Evolutionary conservation across 2,329 filamentous ascomycete species (phyloP), one percentile per base, ranked within the genome.

Genomic region (Cladophialophora exuberans): DNA sequence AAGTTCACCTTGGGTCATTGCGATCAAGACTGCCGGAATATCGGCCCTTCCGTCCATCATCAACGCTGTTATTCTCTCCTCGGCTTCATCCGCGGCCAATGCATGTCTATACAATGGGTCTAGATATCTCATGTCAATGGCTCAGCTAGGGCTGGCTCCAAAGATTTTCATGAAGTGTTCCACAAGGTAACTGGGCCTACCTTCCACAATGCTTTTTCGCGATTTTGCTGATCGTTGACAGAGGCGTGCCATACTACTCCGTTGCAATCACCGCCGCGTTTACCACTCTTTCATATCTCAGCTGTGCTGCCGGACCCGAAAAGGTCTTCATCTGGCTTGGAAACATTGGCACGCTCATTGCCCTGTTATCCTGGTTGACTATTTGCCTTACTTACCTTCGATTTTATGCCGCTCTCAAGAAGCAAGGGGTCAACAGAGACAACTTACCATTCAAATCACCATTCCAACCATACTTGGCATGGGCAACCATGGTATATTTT

Each of bases 321-420:
- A 64, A 65, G 9, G 71, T 79, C 42, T 79, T 79, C 62, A 64
- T 71, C 45, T 79, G 77, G 76, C 68, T 79, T 49, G 69, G 77
- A 42, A 76, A 78, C 43, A 65, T 80, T 6, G 74, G 75, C 33
- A 75, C 76, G 2, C 72, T 78, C 17, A 72, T 73, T 28, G 75
- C 74, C 45, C 69, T 79, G 55, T 74, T 81, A 57, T 78, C 76
- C 36, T 81, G 79, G 79, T 70, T 72, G 20, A 76, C 69, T 50
- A 73, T 78, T 57, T 76, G 72, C 61, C 57, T 75, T 33, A 73
- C 74, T 22, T 78, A 78, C 59, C 72, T 81, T 58, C 72, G 73
- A 45, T 77, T 78, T 63, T 71, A 76, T 60, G 62, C 67, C 6
- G 77, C 87, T 85, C 20, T 85, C 86, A 38, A 79, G 81, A 13